Base-by-base conservation (phyloP, 257 asterid genomes). In the Solanum habrochaites region DNA sequence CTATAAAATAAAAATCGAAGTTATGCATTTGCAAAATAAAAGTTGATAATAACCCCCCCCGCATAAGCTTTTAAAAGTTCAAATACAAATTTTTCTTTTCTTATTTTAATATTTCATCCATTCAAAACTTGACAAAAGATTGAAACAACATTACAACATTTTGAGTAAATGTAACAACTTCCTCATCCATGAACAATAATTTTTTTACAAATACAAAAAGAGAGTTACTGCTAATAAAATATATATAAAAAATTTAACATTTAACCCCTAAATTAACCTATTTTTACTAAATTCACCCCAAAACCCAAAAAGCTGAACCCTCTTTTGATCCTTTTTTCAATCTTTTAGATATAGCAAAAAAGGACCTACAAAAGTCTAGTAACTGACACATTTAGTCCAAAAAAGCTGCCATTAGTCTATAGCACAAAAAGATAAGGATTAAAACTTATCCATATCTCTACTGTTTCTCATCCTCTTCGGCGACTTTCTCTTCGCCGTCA, bases 111-210 rank as follows among this genome's bases (percentile, higher is more conserved):
- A 66, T 27, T 27, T 27, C 11, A 11, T 7, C 74, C 74, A 67
- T 7, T 31, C 42, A 69, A 70, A 70, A 15, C 7, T 29, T 58
- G 35, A 15, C 45, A 71, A 18, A 56, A 20, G 15, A 71, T 71
- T 31, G 14, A 32, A 87, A 80, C 32, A n/a, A 15, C 25, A 32
- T 29, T 60, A 81, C 71, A 86, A 56, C 49, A 39, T 60, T 35
- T 86, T 78, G 86, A 83, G 32, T 35, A 84, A 58, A 86, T 85
- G 58, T 82, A 39, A 88, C 89, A 86, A 71, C 74, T 80, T 85
- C 75, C 78, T 45, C 74, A 15, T 40, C 69, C 87, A 72, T 81
- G 58, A 60, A 67, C 85, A 40, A 60, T 86, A 40, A 7, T 75
- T 0, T 3, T 62, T 62, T 23, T 75, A 75, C 58, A 74, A 39